These are phyloP conservation scores for Mallotus japonicus DNA, from an alignment of 441 rosid genomes.

Conservation along the genomic window DNA sequence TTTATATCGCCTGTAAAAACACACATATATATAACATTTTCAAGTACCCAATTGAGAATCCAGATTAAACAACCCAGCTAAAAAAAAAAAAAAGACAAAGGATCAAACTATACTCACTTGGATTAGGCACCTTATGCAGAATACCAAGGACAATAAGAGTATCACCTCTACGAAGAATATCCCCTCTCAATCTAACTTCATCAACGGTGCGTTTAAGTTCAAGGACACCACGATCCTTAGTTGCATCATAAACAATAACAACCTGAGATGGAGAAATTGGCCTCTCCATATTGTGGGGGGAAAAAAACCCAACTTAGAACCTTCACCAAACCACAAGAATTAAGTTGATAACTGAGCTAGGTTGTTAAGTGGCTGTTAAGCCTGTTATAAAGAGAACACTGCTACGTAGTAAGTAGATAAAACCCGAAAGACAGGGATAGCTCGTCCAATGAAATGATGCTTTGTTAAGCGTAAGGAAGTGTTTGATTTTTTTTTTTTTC, in stretches of 20 bases:
- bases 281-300: conserved; percentile 6
- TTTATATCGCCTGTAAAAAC: no score
- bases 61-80: neutral
- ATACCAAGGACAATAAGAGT: conserved; percentile 50
- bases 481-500: no score
- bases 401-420: no score
- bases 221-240: conserved; percentile 40
- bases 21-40: no score
- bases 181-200: conserved; percentile 35
- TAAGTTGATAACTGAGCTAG: no score
- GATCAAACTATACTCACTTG: conserved; percentile 39
- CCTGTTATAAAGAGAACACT: neutral
- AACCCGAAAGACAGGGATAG: conserved; percentile 21
- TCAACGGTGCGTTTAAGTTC: conserved; percentile 39
- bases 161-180: conserved; percentile 49
- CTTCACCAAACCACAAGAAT: no score
- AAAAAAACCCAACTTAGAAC: no score
- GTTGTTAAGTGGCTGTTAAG: neutral
- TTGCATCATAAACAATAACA: conserved; percentile 54
- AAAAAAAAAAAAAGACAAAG: neutral
- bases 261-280: conserved; percentile 35
- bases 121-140: conserved; percentile 47
- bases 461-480: neutral
- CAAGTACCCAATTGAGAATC: neutral
- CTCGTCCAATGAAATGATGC: conserved; percentile 21